Conservation (phyloP, 768 basidiomycete species). For the Mycena pura region DNA sequence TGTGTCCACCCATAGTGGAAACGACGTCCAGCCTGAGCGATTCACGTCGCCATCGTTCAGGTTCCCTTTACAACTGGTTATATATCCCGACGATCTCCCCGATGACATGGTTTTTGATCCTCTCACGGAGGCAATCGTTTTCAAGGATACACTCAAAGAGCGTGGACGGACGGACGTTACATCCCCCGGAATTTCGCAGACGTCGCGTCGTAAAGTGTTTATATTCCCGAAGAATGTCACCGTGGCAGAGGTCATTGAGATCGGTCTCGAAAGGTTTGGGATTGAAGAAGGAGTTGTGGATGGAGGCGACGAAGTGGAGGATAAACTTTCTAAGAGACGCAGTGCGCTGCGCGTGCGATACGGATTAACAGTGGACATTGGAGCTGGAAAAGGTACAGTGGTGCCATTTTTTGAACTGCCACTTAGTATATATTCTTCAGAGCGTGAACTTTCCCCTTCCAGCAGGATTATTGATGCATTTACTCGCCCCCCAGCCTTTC, state of each 20-base stretch:
- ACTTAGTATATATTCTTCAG: slow-evolving; percentile 46
- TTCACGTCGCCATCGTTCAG: slow-evolving; percentile 85
- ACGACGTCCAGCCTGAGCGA: slow-evolving; percentile 67
- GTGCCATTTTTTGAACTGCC: not conserved
- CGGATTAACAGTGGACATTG: slow-evolving; percentile 68
- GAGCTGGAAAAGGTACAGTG: slow-evolving; percentile 64
- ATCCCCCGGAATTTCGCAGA: slow-evolving; percentile 62
- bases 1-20: slow-evolving; percentile 43
- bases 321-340: slow-evolving; percentile 82
- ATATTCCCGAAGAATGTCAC: slow-evolving; percentile 94
- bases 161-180: slow-evolving; percentile 48
- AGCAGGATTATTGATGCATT: slow-evolving; percentile 88
- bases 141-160: slow-evolving; percentile 74
- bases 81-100: slow-evolving; percentile 90
- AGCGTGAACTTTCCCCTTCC: slow-evolving; percentile 79
- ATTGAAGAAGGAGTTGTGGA: slow-evolving; percentile 98
- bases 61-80: slow-evolving; percentile 86
- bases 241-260: slow-evolving; percentile 95
- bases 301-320: slow-evolving; percentile 97
- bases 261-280: slow-evolving; percentile 91
- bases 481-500: slow-evolving; percentile 73
- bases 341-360: slow-evolving; percentile 85
- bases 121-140: slow-evolving; percentile 91
- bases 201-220: slow-evolving; percentile 80
- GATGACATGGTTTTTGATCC: slow-evolving; percentile 97